Conservation (phyloP, 2,329 filamentous ascomycete species). For the Fusarium humuli region DNA sequence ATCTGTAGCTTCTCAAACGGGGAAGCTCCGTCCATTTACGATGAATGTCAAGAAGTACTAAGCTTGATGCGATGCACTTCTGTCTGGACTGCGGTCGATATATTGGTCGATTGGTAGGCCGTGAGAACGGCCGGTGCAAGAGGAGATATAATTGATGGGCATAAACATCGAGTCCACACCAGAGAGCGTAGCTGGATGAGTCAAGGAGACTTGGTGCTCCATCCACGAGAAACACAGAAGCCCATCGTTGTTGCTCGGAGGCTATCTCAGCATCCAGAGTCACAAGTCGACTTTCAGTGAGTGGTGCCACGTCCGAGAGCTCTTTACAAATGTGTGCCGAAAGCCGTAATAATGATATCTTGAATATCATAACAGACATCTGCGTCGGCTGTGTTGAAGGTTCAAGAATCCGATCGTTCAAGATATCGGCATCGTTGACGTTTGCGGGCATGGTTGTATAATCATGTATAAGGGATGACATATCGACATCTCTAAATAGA, state of each 20-base stretch:
- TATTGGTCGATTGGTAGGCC: background rate
- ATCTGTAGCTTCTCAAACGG: background rate
- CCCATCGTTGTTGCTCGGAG: background rate
- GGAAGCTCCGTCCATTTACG: background rate
- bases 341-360: conserved; percentile 29
- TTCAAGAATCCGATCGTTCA: background rate
- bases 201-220: conserved; percentile 32
- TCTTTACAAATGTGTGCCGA: conserved; percentile 24
- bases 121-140: conserved; percentile 28
- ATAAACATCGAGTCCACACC: conserved; percentile 35
- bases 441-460: conserved; percentile 15
- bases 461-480: conserved; percentile 22
- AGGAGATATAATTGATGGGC: conserved; percentile 41
- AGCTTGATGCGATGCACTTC: conserved; percentile 2
- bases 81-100: background rate
- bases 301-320: background rate
- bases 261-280: background rate
- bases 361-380: conserved; percentile 31
- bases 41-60: conserved; percentile 1
- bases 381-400: conserved; percentile 4
- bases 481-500: conserved; percentile 32
- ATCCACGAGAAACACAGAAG: conserved; percentile 13
- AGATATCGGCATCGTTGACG: conserved; percentile 1
- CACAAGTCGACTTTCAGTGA: background rate
- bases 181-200: conserved; percentile 31